Conservation (phyloP, 331 rosid species). For the Telfairia occidentalis region DNA sequence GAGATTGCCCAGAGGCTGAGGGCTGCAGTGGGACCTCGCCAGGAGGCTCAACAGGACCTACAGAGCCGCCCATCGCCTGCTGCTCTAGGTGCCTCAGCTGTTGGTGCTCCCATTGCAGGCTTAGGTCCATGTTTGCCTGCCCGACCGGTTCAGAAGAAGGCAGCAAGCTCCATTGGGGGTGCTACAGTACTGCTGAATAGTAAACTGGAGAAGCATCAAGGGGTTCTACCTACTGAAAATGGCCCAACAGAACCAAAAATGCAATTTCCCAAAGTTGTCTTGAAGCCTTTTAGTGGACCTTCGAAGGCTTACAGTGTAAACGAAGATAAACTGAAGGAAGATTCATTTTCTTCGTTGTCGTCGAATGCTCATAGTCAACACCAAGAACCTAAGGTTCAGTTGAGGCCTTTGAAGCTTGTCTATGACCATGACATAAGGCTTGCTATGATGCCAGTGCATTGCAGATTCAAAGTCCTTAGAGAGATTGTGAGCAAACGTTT, state of each 20-base stretch:
- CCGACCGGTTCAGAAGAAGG: constrained; percentile 59
- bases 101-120: constrained; percentile 85
- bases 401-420: constrained; percentile 85
- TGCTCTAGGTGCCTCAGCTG: constrained; percentile 94
- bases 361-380: constrained; percentile 18
- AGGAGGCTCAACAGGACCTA: constrained; percentile 85
- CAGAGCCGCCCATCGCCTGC: constrained; percentile 99
- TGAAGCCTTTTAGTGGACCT: constrained; percentile 60
- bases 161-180: constrained; percentile 21
- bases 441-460: constrained; percentile 70
- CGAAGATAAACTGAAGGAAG: constrained; percentile 37
- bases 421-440: constrained; percentile 97
- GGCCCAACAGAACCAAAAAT: constrained; percentile 37
- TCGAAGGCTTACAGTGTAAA: constrained; percentile 19
- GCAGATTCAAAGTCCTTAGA: constrained; percentile 63
- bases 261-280: constrained; percentile 42
- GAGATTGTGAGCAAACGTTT: constrained; percentile 68
- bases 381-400: constrained; percentile 27
- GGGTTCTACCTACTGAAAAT: constrained; percentile 36
- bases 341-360: constrained; percentile 16
- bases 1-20: constrained; percentile 71
- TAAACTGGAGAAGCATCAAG: constrained; percentile 50
- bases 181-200: constrained; percentile 22
- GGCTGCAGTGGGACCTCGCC: constrained; percentile 66
- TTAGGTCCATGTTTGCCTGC: constrained; percentile 77